Evolutionary conservation across 495 filamentous ascomycete species (phyloP).

Genomic region (Penicillium taxi): DNA sequence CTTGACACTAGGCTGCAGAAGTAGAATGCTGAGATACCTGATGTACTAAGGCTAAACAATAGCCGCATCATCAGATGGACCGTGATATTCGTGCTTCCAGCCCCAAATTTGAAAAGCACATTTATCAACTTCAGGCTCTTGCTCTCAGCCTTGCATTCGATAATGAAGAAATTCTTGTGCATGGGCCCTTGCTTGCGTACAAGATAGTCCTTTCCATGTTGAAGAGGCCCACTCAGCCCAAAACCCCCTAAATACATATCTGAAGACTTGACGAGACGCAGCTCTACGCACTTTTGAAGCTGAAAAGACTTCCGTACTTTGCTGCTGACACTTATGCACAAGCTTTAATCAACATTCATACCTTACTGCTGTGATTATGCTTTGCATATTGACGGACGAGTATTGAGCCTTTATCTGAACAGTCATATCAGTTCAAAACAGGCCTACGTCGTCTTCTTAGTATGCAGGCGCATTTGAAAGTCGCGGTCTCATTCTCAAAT

Average conservation of each 20-base stretch:
- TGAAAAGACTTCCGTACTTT: conserved; percentile 9
- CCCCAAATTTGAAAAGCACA: conserved; percentile 19
- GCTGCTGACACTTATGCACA: conserved; percentile 24
- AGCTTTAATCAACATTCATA: conserved; percentile 25
- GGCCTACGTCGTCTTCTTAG: conserved; percentile 15
- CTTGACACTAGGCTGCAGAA: conserved; percentile 7
- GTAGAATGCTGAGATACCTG: conserved; percentile 18
- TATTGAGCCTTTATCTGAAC: conserved; percentile 13
- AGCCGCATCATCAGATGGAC: conserved; percentile 19
- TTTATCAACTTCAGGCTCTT: conserved; percentile 25
- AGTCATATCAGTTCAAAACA: conserved; percentile 14
- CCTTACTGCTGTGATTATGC: conserved; percentile 22
- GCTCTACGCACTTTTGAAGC: conserved; percentile 19
- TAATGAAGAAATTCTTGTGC: conserved; percentile 19
- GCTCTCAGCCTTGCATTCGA: conserved; percentile 20
- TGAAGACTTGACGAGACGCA: conserved; percentile 19
- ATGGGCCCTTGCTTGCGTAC: conserved; percentile 20
- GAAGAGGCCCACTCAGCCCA: not conserved
- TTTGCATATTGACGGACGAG: conserved; percentile 21
- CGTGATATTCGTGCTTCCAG: conserved; percentile 22
- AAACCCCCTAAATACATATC: conserved; percentile 7
- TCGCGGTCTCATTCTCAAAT: conserved; percentile 11
- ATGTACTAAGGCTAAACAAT: conserved; percentile 5
- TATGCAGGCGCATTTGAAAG: conserved; percentile 18
- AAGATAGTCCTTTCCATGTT: conserved; percentile 1